phyloP scores from a whole-genome alignment of 139 green algal genomes.

The Coelastrella sp. region DNA sequence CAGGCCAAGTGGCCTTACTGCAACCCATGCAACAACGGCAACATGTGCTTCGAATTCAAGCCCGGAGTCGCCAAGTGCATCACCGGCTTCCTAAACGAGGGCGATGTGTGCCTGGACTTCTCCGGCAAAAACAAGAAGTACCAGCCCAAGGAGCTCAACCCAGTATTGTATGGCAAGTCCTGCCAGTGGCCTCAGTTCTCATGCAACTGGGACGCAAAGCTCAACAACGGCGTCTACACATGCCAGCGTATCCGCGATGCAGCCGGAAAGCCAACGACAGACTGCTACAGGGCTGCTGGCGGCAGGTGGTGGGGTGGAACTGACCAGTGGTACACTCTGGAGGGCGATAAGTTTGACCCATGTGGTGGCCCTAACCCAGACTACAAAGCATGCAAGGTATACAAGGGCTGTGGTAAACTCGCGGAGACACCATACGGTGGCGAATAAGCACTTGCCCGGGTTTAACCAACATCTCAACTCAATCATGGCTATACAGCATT shows the following conservation, averaged over 20 bases:
- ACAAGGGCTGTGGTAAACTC: neutral
- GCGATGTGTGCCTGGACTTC: constrained; percentile 38
- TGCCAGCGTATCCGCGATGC: constrained; percentile 33
- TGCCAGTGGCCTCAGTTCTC: constrained; percentile 38
- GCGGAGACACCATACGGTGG: no score
- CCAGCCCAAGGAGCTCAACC: constrained; percentile 21
- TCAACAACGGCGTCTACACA: constrained; percentile 40
- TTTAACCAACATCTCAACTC: no score
- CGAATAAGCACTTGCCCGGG: no score
- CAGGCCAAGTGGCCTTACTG: constrained; percentile 30
- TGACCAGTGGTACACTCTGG: constrained; percentile 37
- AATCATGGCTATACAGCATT: no score
- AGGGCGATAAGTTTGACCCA: constrained; percentile 20
- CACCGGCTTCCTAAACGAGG: constrained; percentile 1
- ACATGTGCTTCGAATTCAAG: constrained; percentile 46
- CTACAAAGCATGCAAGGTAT: neutral
- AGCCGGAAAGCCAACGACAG: neutral
- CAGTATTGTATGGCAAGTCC: neutral
- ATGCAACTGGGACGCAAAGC: constrained; percentile 41
- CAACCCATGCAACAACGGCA: constrained; percentile 41
- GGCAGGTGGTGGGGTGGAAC: constrained; percentile 43
- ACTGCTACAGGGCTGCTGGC: constrained; percentile 44
- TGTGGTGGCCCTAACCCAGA: neutral
- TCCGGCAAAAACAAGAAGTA: constrained; percentile 36
- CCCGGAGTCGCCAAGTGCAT: constrained; percentile 46